Conservation (phyloP, 2,329 filamentous ascomycete genomes). For the Penicillium sp. region DNA sequence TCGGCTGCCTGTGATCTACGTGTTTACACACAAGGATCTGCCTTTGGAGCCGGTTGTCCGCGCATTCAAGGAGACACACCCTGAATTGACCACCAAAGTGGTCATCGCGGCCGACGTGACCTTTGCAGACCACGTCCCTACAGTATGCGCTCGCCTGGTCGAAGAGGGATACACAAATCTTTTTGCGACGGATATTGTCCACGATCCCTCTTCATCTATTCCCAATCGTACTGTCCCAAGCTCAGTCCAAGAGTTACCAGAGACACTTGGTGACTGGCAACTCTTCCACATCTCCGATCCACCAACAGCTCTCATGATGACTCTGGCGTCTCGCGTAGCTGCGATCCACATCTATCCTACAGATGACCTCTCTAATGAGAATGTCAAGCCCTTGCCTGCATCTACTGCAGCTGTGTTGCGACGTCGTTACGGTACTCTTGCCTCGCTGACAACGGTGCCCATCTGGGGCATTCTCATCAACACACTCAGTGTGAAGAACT, state of each 20-base stretch:
- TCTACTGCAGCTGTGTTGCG: slow-evolving; percentile 65
- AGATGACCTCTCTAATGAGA: slow-evolving; percentile 28
- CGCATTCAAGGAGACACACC: slow-evolving; percentile 70
- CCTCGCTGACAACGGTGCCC: slow-evolving; percentile 74
- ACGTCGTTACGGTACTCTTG: slow-evolving; percentile 84
- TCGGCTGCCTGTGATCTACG: slow-evolving; percentile 81
- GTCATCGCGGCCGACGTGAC: slow-evolving; percentile 88
- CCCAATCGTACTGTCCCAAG: slow-evolving; percentile 76
- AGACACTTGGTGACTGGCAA: slow-evolving; percentile 64
- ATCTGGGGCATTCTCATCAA: slow-evolving; percentile 95
- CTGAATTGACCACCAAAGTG: slow-evolving; percentile 62
- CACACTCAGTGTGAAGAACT: slow-evolving; percentile 88
- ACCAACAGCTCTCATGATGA: slow-evolving; percentile 79
- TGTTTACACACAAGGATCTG: slow-evolving; percentile 77
- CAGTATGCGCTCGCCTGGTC: slow-evolving; percentile 57
- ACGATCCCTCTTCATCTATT: slow-evolving; percentile 76
- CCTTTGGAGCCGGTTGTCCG: slow-evolving; percentile 59
- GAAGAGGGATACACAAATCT: slow-evolving; percentile 69
- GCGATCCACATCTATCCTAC: slow-evolving; percentile 77
- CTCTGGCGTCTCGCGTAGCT: slow-evolving; percentile 77
- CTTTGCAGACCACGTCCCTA: slow-evolving; percentile 72
- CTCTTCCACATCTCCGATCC: slow-evolving; percentile 85
- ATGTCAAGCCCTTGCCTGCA: slow-evolving; percentile 47
- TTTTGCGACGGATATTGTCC: slow-evolving; percentile 70
- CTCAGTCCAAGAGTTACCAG: slow-evolving; percentile 46